phyloP scores from a whole-genome alignment of 371 early-diverging fungal genomes.

The Mucor saturninus region DNA sequence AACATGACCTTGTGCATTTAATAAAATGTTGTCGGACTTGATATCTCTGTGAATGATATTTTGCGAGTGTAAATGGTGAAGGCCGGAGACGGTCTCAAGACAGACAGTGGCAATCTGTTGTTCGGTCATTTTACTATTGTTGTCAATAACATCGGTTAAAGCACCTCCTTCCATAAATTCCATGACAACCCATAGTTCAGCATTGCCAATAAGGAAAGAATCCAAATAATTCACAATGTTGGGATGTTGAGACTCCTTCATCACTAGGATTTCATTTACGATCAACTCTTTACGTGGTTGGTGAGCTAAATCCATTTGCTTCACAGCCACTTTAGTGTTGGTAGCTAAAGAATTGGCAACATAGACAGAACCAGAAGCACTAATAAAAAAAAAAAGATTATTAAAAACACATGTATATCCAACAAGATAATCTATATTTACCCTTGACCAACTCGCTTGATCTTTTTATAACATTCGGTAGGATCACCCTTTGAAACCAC shows the following conservation, averaged over 20 bases:
- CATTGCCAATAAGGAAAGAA: conserved; percentile 78
- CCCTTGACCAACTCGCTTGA: conserved; percentile 97
- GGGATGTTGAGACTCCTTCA: conserved; percentile 93
- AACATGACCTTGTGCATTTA: conserved; percentile 87
- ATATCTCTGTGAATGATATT: conserved; percentile 98
- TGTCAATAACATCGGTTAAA: conserved; percentile 95
- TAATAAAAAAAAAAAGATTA: conserved; percentile 20
- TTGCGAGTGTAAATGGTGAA: conserved; percentile 90
- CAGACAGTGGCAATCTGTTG: conserved; percentile 92
- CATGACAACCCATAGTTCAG: conserved; percentile 97
- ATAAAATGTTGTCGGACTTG: conserved; percentile 93
- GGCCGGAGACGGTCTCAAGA: conserved; percentile 85
- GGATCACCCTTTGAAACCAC: conserved; percentile 93
- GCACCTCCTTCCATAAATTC: conserved; percentile 99
- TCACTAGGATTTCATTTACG: conserved; percentile 94
- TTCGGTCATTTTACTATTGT: conserved; percentile 85
- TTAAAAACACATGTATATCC: not conserved
- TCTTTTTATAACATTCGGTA: conserved; percentile 80
- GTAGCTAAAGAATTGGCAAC: conserved; percentile 74
- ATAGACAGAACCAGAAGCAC: conserved; percentile 96
- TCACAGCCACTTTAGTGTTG: conserved; percentile 89
- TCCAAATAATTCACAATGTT: conserved; percentile 96
- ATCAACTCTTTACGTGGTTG: conserved; percentile 95
- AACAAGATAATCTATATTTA: conserved; percentile 33
- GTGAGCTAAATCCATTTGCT: conserved; percentile 93